Base-by-base conservation (phyloP, 1,284 basidiomycete species). In the Stygiomarasmius scandens region DNA sequence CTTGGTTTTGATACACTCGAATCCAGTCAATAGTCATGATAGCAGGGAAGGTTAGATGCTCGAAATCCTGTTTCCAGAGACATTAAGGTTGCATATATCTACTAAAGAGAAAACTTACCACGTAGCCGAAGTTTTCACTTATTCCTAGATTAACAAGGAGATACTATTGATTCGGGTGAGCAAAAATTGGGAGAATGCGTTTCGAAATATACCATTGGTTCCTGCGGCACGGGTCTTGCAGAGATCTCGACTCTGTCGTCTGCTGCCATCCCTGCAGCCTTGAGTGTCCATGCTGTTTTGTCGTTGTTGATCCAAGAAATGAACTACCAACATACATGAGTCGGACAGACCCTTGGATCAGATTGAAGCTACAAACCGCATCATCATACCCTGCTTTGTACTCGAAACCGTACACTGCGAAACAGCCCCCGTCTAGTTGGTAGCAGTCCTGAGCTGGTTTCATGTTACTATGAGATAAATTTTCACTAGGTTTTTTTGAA, bases 221-320 rank as follows among this genome's bases (percentile, higher is more conserved):
- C 89, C 63, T 87, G 81, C 0, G 89, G 77, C 19, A 94, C 78
- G 8, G 83, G 77, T 45, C 92, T 77, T 49, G 81, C 77, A 0
- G 81, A 72, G 46, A 92, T 86, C 57, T 87, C 73, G 20, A 81
- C 81, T 0, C 59, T 49, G 1, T 69, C 25, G 65, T 90, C 83
- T 1, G 86, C 79, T 8, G 76, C 81, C 67, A 92, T 77, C 10
- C 86, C 90, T 29, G 73, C 67, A 2, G 79, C 80, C n/a, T 83
- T 76, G 52, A 94, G 61, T 10, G 82, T 86, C 88, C 88, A 94
- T 36, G 84, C 82, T 52, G 76, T 73, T 61, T 78, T 71, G 57
- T 74, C 82, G 64, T 89, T 77, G 56, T 85, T 80, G 46, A 93
- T 82, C 94, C 94, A 96, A 45, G 85, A 84, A 65, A 95, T 89